These are phyloP conservation scores for Pulveroboletus sp. DNA, from an alignment of 768 basidiomycete species.

Conservation along the genomic window DNA sequence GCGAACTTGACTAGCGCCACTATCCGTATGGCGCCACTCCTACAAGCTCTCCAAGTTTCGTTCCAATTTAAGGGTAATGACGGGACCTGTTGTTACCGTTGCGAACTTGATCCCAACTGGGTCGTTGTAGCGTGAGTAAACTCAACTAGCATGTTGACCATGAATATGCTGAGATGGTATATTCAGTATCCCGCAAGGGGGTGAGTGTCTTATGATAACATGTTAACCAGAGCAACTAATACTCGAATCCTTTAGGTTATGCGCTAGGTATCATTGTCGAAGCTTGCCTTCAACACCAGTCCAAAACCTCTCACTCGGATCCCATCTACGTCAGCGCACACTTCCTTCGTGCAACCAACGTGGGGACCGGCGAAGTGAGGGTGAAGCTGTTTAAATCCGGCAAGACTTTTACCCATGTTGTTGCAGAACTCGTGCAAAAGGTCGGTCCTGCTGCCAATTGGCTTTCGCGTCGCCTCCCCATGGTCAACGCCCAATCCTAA, in stretches of 20 bases:
- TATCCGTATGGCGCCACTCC: slow-evolving; percentile 16
- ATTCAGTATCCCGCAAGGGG: slow-evolving; percentile 52
- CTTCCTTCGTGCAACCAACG: slow-evolving; percentile 45
- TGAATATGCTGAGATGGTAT: not conserved
- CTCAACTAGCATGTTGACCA: not conserved
- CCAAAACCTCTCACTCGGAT: slow-evolving; percentile 45
- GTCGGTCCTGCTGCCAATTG: slow-evolving; percentile 30
- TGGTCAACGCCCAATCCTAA: not conserved
- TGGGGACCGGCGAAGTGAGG: slow-evolving; percentile 43
- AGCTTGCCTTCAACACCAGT: slow-evolving; percentile 51
- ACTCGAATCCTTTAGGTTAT: slow-evolving; percentile 42
- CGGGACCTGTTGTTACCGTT: slow-evolving; percentile 14
- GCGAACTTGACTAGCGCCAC: not conserved
- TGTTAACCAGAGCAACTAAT: not conserved
- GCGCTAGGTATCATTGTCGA: slow-evolving; percentile 52
- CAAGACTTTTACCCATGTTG: slow-evolving; percentile 52
- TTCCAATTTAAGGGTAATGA: slow-evolving; percentile 20
- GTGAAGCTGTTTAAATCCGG: slow-evolving; percentile 48
- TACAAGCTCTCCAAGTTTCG: slow-evolving; percentile 22
- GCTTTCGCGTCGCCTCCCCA: not conserved
- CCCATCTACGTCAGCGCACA: slow-evolving; percentile 60
- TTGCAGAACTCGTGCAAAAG: slow-evolving; percentile 55
- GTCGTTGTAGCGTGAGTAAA: slow-evolving; percentile 38
- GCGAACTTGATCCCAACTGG: slow-evolving; percentile 47
- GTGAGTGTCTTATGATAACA: slow-evolving; percentile 24